Evolutionary conservation across 2,329 filamentous ascomycete species (phyloP).

Genomic region (Sarocladium brachiariae): DNA sequence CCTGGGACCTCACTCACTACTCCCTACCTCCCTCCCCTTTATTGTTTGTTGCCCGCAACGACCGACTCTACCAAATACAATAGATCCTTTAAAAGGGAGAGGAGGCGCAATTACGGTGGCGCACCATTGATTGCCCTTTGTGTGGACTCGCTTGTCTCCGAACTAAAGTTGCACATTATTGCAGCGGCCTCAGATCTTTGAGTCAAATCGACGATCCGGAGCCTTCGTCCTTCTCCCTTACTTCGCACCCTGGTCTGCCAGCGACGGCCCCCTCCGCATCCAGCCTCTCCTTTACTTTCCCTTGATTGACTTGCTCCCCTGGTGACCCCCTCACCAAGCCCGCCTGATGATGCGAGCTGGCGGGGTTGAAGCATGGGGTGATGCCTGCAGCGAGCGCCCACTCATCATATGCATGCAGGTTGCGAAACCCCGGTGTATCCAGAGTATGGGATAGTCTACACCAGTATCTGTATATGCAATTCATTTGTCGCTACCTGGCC

Average conservation of each 20-base stretch:
- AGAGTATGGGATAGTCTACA: too few relatives aligned
- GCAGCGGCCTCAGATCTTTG: neutral
- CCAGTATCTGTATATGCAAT: too few relatives aligned
- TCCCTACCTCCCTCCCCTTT: too few relatives aligned
- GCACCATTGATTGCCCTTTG: neutral
- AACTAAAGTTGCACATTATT: neutral
- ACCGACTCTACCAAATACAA: too few relatives aligned
- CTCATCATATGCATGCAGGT: constrained; percentile 1
- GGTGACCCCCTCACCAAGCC: too few relatives aligned
- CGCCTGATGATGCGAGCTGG: constrained; percentile 8
- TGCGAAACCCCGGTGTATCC: too few relatives aligned
- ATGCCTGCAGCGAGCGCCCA: too few relatives aligned
- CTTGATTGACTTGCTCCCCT: neutral
- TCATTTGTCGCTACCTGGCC: neutral
- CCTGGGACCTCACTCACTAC: too few relatives aligned
- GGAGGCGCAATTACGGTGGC: neutral
- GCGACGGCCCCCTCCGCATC: neutral
- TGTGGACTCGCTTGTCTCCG: neutral
- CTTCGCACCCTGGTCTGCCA: neutral
- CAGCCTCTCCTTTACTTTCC: neutral
- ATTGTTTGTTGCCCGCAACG: too few relatives aligned
- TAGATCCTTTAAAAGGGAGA: too few relatives aligned
- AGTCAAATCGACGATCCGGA: neutral
- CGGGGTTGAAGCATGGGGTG: neutral
- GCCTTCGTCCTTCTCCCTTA: neutral